phyloP scores from a whole-genome alignment of 169 alveolate species.

The Cryptosporidium parvum region DNA sequence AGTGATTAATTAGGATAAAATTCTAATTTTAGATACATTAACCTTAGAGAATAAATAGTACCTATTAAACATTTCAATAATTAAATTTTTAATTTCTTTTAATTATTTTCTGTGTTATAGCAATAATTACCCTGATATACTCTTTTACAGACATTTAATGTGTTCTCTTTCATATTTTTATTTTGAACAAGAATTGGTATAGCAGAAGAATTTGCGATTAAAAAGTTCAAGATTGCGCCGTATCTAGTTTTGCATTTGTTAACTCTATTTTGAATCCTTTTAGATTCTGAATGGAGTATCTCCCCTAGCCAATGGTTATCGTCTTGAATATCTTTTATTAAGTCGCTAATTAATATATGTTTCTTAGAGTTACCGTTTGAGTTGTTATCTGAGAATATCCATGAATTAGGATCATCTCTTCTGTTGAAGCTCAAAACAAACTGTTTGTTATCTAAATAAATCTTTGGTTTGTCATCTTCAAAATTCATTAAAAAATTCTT shows the following conservation, averaged over 20 bases:
- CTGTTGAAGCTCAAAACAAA: constrained; percentile 39
- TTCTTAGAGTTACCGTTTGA: not conserved
- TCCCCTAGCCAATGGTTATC: constrained; percentile 66
- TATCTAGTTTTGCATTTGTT: constrained; percentile 53
- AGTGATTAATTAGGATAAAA: not conserved
- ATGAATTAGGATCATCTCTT: constrained; percentile 63
- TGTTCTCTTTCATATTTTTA: not conserved
- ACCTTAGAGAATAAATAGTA: not conserved
- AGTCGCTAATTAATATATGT: constrained; percentile 36
- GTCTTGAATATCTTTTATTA: constrained; percentile 38
- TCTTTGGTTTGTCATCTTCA: constrained; percentile 48
- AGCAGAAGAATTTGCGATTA: constrained; percentile 65
- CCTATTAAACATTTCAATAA: constrained; percentile 1
- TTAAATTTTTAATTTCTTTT: not conserved
- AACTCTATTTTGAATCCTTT: constrained; percentile 52
- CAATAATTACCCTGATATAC: constrained; percentile 10
- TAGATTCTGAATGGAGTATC: constrained; percentile 42
- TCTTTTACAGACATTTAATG: not conserved
- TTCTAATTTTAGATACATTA: not conserved
- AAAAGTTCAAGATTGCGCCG: constrained; percentile 64
- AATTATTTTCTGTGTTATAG: not conserved
- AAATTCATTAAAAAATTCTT: constrained; percentile 29
- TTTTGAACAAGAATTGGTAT: constrained; percentile 34
- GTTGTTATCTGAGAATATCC: constrained; percentile 7
- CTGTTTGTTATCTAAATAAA: constrained; percentile 51